Conservation (phyloP, 306 rosid species). For the Quillaja saponaria region DNA sequence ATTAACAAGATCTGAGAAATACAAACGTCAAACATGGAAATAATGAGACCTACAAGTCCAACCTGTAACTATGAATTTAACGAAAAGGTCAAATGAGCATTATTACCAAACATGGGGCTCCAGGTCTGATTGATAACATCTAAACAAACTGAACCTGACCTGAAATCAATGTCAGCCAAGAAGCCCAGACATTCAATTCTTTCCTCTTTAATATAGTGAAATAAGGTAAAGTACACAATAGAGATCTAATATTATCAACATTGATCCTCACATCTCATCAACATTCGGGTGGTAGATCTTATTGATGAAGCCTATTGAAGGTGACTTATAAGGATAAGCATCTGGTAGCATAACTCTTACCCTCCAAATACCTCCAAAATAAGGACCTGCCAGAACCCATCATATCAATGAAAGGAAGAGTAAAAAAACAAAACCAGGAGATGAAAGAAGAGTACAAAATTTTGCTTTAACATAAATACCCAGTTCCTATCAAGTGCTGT, state of each 20-base stretch:
- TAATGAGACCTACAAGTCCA: constrained; percentile 18
- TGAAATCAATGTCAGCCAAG: constrained; percentile 30
- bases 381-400: constrained; percentile 55
- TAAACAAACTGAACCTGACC: constrained; percentile 69
- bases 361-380: constrained; percentile 61
- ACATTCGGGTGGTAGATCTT: constrained; percentile 65
- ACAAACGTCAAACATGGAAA: constrained; percentile 6
- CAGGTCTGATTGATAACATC: constrained; percentile 66
- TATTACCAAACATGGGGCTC: constrained; percentile 67
- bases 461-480: constrained; percentile 5
- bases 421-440: neutral
- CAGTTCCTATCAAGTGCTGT: constrained; percentile 11
- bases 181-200: constrained; percentile 12
- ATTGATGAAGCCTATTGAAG: constrained; percentile 60
- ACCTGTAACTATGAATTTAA: constrained; percentile 12
- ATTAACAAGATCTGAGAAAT: constrained; percentile 56
- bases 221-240: constrained; percentile 4
- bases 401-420: constrained; percentile 33
- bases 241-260: constrained; percentile 9
- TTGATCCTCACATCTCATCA: constrained; percentile 50
- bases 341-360: constrained; percentile 61
- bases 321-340: constrained; percentile 61
- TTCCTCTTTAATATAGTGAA: constrained; percentile 12
- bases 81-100: constrained; percentile 3
- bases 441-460: constrained; percentile 13